Base-by-base conservation (phyloP, 2,329 filamentous ascomycete species). In the Coniochaeta sp. region DNA sequence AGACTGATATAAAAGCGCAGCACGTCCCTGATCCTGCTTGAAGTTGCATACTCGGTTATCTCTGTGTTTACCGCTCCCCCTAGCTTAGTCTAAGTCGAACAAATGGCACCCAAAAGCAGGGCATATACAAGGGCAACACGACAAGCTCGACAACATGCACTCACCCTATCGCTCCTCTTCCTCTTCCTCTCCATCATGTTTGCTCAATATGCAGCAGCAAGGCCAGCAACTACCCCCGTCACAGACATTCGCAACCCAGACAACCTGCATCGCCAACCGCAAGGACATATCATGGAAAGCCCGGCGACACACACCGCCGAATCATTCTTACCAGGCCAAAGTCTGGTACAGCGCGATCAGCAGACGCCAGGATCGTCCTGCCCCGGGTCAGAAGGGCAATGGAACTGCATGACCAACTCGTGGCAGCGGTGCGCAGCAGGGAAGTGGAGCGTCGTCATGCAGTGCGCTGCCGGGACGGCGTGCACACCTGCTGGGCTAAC, bases 381-480 rank as follows among this genome's bases (percentile, higher is more conserved):
- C 68, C 68, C 70, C 12, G 69, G 66, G 10, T 66, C 71, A 14
- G 80, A 83, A 61, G 80, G 81, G n/a, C 75, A 77, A 62, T 83
- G 81, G 81, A 81, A 82, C 69, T 83, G 81, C 71, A 77, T 83
- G 71, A 73, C 72, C 0, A 70, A 64, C 22, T 73, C 71, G 36
- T 83, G 77, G 71, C 81, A 83, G 69, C 75, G 80, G 30, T 83
- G 81, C 65, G 78, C 77, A 2, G 68, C 72, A 10, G 79, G 80
- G 2, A 66, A 61, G 12, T 83, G 80, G 81, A 79, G 75, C 62
- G 69, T 62, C 0, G 72, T 74, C n/a, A 72, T 81, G 69, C 61
- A 73, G 40, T 75, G 74, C 61, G 74, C 80, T 0, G 67, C 68
- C 5, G 79, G 79, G 5, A 82, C 80, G 2, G 66, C 66, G n/a